phyloP scores from a whole-genome alignment of 2,329 filamentous ascomycete genomes.

The Fusarium pseudonygamai region DNA sequence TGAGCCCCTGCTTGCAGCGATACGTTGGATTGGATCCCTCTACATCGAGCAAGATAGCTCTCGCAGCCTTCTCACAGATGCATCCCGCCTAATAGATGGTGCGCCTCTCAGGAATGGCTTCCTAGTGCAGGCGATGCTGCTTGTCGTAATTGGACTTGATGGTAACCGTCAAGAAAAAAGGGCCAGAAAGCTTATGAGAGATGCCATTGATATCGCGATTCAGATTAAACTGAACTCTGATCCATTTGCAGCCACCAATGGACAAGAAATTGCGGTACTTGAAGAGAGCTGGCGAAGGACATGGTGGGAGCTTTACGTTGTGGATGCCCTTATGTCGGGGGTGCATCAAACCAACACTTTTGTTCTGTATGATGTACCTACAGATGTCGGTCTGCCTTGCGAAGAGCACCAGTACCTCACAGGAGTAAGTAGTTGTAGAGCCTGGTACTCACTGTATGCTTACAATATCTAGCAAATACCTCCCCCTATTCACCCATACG shows the following conservation, averaged over 20 bases:
- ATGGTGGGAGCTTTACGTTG: conserved; percentile 12
- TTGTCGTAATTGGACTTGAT: conserved; percentile 1
- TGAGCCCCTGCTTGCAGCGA: not conserved
- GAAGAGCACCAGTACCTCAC: not conserved
- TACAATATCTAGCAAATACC: not conserved
- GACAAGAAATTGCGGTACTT: not conserved
- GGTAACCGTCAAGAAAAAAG: not conserved
- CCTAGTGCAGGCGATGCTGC: not conserved
- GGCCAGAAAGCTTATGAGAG: not conserved
- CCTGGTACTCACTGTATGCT: not conserved
- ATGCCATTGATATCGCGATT: not conserved
- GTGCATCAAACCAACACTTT: conserved; percentile 8
- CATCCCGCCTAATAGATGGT: not conserved
- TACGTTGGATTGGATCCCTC: conserved; percentile 3
- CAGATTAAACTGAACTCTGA: not conserved
- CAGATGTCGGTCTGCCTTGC: not conserved
- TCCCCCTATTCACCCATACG: not conserved
- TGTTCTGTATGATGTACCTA: not conserved
- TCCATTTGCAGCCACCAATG: not conserved
- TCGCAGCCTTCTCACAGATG: not conserved
- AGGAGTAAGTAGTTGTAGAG: not conserved
- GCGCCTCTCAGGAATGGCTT: not conserved
- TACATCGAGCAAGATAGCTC: not conserved
- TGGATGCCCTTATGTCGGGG: conserved; percentile 2
- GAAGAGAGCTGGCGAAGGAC: conserved; percentile 13